Evolutionary conservation across 768 basidiomycete genomes (phyloP), one percentile per base, ranked within the genome.

Genomic region (Amanita exitialis): DNA sequence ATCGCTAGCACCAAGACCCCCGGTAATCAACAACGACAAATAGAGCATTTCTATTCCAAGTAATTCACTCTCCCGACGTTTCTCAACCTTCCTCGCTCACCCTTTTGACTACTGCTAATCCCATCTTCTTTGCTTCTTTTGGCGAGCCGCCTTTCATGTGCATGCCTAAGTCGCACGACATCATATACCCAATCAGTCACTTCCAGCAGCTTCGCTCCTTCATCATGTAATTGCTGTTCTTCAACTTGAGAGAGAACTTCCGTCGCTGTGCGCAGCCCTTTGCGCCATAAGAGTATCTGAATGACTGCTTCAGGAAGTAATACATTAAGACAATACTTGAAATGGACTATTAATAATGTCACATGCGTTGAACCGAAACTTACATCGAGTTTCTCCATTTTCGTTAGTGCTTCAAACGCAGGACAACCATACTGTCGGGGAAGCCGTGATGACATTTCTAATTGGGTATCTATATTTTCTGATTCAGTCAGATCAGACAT

Each of bases 211-310:
- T 63, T 66, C 48, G 66, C 55, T 23, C 78, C 83, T 30, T 74
- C 56, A 16, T 66, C 63, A 57, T 79, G 79, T 18, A 90, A 59
- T 44, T 62, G 64, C 54, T 67, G 62, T 63, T 90, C 88, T 46
- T 84, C 79, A 32, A 69, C 69, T 0, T 61, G 58, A 2, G 76
- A 63, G 9, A 84, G 71, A 8, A 86, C 64, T 3, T 69, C 66
- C 5, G 70, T 37, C 0, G 75, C 73, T 1, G 62, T 72, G 23
- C 88, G 83, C 32, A 73, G 64, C 1, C 82, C 85, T 13, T 67
- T 67, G 9, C 84, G 78, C 83, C 86, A 89, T 12, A 88, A 65
- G n/a, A 86, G 68, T 7, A 90, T 69, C 58, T 90, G 88, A 38
- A 82, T 68, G 36, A 86, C 70, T 3, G 82, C 74, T 62, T 88